These are phyloP conservation scores for Tausonia pullulans DNA, from an alignment of 1,284 basidiomycete species.

Conservation along the genomic window DNA sequence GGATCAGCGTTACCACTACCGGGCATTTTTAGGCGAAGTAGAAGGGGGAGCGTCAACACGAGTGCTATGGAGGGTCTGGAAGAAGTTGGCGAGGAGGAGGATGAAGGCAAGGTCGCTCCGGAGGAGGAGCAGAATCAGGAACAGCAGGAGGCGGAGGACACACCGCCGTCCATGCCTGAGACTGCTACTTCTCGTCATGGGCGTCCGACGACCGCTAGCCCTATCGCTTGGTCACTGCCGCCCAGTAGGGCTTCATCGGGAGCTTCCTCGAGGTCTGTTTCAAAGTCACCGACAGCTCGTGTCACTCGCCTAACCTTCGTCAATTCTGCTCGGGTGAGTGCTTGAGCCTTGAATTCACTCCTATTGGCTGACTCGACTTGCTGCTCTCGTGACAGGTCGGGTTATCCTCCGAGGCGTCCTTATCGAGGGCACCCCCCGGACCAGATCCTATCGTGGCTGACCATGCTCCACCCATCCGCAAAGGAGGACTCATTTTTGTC, in stretches of 20 bases:
- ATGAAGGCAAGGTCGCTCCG: not conserved
- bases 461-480: no score
- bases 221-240: not conserved
- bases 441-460: not conserved
- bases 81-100: slow-evolving; percentile 3
- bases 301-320: no score
- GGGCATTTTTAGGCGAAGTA: not conserved
- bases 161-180: not conserved
- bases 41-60: no score
- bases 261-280: not conserved
- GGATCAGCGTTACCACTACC: not conserved
- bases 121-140: no score
- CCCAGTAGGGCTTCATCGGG: not conserved
- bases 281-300: no score
- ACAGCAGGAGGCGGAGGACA: no score
- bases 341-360: no score
- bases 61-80: slow-evolving; percentile 1
- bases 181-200: not conserved
- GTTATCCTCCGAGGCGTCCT: no score
- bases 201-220: not conserved
- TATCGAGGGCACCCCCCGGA: no score
- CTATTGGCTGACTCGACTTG: no score
- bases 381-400: no score
- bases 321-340: no score
- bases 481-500: not conserved